A percentile compares a stretch with the other conserved stretches of the same genome.
Conservation (phyloP, 768 basidiomycete species). For the Gloeopeniophorella convolvens region DNA sequence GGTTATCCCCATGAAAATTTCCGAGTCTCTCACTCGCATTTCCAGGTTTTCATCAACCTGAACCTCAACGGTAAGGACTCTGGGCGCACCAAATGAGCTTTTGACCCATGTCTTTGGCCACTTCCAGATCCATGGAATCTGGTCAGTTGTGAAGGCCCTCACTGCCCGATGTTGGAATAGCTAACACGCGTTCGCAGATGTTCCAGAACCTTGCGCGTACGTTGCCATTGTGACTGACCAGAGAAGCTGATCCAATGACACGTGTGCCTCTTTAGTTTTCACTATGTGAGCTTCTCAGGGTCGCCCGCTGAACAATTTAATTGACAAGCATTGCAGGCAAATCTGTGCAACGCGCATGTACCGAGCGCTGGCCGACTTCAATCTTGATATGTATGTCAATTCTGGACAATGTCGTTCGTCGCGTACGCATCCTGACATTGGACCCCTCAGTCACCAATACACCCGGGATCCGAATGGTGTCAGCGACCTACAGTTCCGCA, state of each 20-base stretch:
- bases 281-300: slow-evolving; percentile 1
- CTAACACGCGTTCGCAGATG: neutral
- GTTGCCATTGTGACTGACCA: neutral
- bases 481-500: neutral
- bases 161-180: neutral
- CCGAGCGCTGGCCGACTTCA: neutral
- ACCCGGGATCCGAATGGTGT: neutral
- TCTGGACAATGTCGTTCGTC: neutral
- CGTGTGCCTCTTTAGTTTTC: neutral
- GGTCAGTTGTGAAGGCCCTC: neutral
- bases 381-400: neutral
- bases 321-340: neutral
- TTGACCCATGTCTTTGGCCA: no score
- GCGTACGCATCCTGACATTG: neutral
- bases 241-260: neutral
- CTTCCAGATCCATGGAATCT: slow-evolving; percentile 3
- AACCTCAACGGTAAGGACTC: slow-evolving; percentile 11
- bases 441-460: neutral
- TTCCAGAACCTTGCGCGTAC: slow-evolving; percentile 7
- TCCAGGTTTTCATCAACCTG: slow-evolving; percentile 8
- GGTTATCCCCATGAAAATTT: neutral
- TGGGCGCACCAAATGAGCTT: no score
- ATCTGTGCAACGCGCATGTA: slow-evolving; percentile 14
- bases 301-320: no score
- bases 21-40: neutral